Conservation (phyloP, 2,329 filamentous ascomycete genomes). For the Penicillium oxalicum region DNA sequence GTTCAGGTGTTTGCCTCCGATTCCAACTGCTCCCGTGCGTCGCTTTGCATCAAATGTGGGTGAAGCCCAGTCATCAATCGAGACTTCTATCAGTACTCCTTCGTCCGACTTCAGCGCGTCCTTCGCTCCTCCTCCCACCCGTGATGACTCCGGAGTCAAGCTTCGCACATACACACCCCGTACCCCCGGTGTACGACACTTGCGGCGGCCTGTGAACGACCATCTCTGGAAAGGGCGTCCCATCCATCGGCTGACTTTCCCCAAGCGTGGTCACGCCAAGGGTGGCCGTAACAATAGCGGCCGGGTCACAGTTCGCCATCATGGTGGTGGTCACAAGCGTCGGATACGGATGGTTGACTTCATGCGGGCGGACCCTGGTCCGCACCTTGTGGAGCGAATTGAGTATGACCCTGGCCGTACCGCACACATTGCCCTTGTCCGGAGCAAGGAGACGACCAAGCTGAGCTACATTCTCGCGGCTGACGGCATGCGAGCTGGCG, state of each 20-base stretch:
- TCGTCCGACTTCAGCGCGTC: conserved; percentile 33
- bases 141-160: conserved; percentile 39
- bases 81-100: conserved; percentile 29
- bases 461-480: conserved; percentile 93
- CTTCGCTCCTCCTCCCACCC: conserved; percentile 43
- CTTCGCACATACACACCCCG: conserved; percentile 87
- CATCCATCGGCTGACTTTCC: conserved; percentile 73
- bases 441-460: conserved; percentile 63
- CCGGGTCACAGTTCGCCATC: conserved; percentile 79
- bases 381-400: conserved; percentile 84
- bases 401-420: conserved; percentile 93
- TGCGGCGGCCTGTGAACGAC: conserved; percentile 88
- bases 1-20: conserved; percentile 42
- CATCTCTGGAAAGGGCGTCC: conserved; percentile 94
- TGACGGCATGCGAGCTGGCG: conserved; percentile 86
- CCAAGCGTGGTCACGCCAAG: conserved; percentile 87
- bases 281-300: conserved; percentile 89
- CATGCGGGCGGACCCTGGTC: conserved; percentile 67
- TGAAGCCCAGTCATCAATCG: conserved; percentile 29
- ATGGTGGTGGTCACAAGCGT: conserved; percentile 85
- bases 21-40: conserved; percentile 36
- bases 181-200: conserved; percentile 85
- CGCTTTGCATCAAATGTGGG: conserved; percentile 48
- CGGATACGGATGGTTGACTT: conserved; percentile 92
- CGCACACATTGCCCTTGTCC: conserved; percentile 85